Percentiles rank a stretch among this genome's conserved stretches.
Conservation (phyloP, 1,284 basidiomycete genomes). For the Hypsizygus ulmarius region DNA sequence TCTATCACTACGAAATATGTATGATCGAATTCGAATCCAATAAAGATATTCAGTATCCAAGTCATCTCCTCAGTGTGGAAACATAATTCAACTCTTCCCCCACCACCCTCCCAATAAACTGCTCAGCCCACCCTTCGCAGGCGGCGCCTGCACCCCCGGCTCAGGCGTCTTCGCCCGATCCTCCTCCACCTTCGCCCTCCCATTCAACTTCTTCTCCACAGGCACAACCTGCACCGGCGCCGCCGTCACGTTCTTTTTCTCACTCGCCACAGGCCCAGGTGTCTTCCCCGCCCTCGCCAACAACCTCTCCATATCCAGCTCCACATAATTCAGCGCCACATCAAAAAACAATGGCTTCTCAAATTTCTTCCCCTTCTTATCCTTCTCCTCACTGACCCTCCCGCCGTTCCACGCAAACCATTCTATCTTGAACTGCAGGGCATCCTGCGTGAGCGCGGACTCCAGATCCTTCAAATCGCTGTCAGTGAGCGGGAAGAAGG, state of each 20-base stretch:
- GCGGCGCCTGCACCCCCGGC: conserved; percentile 19
- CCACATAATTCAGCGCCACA: conserved; percentile 90
- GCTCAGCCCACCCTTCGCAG: conserved; percentile 37
- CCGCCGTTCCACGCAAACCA: conserved; percentile 82
- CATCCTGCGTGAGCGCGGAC: conserved; percentile 45
- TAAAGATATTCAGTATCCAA: too few species aligned
- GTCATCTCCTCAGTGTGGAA: too few species aligned
- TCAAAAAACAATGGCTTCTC: conserved; percentile 91
- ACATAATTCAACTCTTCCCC: conserved; percentile 32
- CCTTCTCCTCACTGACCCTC: conserved; percentile 31
- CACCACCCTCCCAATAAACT: conserved; percentile 49
- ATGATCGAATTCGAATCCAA: too few species aligned
- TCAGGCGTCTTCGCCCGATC: conserved; percentile 28
- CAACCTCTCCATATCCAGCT: conserved; percentile 78
- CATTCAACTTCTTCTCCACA: conserved; percentile 27
- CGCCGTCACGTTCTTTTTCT: conserved; percentile 15
- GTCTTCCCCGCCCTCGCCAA: conserved; percentile 67
- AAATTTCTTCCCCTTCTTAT: conserved; percentile 42
- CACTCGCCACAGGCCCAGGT: conserved; percentile 14
- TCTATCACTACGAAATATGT: too few species aligned
- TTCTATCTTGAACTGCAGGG: conserved; percentile 63
- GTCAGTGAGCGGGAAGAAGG: conserved; percentile 55
- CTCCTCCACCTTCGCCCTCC: conserved; percentile 35
- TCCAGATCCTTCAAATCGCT: conserved; percentile 53
- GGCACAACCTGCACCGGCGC: conserved; percentile 8